Evolutionary conservation across 805 yeast species (phyloP).

Genomic region (Candida pini): DNA sequence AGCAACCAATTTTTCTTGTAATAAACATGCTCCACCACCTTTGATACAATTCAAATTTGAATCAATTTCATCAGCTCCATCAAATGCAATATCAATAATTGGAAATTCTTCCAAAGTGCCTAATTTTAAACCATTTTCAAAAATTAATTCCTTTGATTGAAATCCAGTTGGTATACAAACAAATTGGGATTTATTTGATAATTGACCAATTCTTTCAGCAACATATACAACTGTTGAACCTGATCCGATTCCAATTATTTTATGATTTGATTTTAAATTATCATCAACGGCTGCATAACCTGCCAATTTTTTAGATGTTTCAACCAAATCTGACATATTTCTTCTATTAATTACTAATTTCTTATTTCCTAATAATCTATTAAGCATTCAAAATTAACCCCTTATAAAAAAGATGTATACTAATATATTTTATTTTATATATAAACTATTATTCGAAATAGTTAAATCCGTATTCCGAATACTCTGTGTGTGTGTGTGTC

Average conservation of each 20-base stretch:
- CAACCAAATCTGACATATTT: constrained; percentile 39
- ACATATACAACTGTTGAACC: constrained; percentile 97
- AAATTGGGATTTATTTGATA: constrained; percentile 44
- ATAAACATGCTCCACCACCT: constrained; percentile 98
- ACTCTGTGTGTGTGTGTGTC: too few species aligned
- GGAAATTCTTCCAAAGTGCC: constrained; percentile 84
- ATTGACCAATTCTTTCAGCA: constrained; percentile 87
- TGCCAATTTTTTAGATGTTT: constrained; percentile 82
- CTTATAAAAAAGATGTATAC: too few species aligned
- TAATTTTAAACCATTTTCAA: constrained; percentile 70
- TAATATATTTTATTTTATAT: too few species aligned
- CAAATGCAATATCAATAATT: constrained; percentile 85
- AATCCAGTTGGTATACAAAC: constrained; percentile 95
- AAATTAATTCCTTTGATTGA: constrained; percentile 83
- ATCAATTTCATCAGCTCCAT: constrained; percentile 98
- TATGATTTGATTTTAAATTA: constrained; percentile 61
- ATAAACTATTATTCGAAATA: too few species aligned
- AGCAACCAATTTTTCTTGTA: constrained; percentile 95
- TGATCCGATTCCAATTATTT: constrained; percentile 88
- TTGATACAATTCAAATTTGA: constrained; percentile 75
- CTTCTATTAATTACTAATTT: not conserved
- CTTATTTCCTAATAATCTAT: too few species aligned
- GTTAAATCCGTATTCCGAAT: too few species aligned
- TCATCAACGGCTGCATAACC: constrained; percentile 93
- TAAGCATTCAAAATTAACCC: too few species aligned